Conservation (phyloP, 768 basidiomycete species). For the Pisolithus microcarpus region DNA sequence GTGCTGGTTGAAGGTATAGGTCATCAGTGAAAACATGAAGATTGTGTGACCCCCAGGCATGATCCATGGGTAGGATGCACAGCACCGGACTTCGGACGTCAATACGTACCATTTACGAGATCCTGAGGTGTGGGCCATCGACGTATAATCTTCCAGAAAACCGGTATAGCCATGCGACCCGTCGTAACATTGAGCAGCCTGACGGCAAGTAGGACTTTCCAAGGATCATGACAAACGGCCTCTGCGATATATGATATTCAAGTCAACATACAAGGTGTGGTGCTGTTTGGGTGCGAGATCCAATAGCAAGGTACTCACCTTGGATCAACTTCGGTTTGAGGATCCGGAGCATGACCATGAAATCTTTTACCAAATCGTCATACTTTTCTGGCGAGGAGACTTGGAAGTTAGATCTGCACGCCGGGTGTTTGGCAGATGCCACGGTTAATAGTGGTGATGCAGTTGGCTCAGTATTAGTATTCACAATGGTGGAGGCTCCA, state of each 20-base stretch:
- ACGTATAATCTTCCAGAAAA: constrained; percentile 50
- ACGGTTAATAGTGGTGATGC: too few relatives aligned
- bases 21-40: not conserved
- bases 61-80: not conserved
- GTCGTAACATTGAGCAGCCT: constrained; percentile 66
- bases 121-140: constrained; percentile 53
- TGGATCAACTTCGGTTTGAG: constrained; percentile 27
- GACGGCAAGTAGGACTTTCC: constrained; percentile 63
- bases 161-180: constrained; percentile 55
- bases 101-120: constrained; percentile 45
- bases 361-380: constrained; percentile 12
- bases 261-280: not conserved
- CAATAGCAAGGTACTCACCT: constrained; percentile 10
- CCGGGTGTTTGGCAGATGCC: too few relatives aligned
- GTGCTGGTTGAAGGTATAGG: constrained; percentile 28
- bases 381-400: constrained; percentile 1
- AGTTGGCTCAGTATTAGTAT: not conserved
- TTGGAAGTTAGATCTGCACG: not conserved
- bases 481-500: constrained; percentile 3
- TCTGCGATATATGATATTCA: constrained; percentile 29
- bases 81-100: not conserved
- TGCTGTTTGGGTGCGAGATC: not conserved
- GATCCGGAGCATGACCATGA: constrained; percentile 21
- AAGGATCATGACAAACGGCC: constrained; percentile 47
- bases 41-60: too few relatives aligned